Evolutionary conservation across 225 moss, liverwort and hornwort species (phyloP).

Genomic region (Takakia lepidozioides): DNA sequence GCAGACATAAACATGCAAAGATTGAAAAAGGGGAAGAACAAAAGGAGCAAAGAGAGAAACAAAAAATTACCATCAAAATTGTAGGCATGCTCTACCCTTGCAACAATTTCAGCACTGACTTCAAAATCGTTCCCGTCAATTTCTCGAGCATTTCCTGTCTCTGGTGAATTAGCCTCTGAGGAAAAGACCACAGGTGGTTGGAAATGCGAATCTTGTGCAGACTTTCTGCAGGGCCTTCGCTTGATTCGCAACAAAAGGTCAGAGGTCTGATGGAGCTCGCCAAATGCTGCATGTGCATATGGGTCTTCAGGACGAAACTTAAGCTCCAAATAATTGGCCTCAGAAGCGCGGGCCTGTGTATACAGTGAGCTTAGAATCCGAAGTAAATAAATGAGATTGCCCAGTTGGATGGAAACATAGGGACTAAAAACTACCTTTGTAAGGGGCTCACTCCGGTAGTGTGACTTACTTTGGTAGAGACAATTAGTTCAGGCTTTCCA

Average conservation of each 20-base stretch:
- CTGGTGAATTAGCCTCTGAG: not conserved
- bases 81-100: slow-evolving; percentile 77
- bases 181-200: no score
- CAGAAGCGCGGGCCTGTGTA: slow-evolving; percentile 70
- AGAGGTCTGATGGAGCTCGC: slow-evolving; percentile 75
- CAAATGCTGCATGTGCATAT: slow-evolving; percentile 92
- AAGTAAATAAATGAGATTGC: no score
- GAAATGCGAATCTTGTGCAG: no score
- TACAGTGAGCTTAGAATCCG: no score
- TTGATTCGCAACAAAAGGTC: slow-evolving; percentile 77
- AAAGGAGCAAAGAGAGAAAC: not conserved
- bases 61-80: slow-evolving; percentile 63
- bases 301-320: slow-evolving; percentile 95
- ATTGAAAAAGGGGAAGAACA: not conserved
- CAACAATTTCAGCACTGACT: slow-evolving; percentile 59
- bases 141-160: slow-evolving; percentile 4
- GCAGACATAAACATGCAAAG: not conserved
- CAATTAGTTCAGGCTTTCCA: no score
- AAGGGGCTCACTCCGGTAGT: no score
- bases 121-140: slow-evolving; percentile 36
- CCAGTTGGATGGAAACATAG: no score
- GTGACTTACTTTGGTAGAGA: no score
- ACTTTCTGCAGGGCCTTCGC: slow-evolving; percentile 9
- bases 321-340: slow-evolving; percentile 80
- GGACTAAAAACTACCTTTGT: no score